phyloP scores from a whole-genome alignment of 305 asterid species.

The Euphrasia arctica region DNA sequence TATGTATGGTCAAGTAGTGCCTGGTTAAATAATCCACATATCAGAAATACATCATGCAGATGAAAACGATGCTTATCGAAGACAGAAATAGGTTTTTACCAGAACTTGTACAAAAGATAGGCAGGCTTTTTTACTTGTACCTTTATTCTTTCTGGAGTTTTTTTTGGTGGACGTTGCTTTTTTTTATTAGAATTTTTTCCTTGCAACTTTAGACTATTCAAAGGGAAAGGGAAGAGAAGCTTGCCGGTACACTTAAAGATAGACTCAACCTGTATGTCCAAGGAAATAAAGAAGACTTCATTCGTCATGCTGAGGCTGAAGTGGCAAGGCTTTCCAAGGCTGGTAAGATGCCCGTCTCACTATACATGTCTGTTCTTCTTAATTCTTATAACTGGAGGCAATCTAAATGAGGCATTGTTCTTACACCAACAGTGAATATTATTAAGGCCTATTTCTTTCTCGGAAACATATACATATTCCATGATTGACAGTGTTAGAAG shows the following conservation, averaged over 20 bases:
- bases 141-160: constrained; percentile 15
- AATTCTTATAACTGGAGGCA: constrained; percentile 19
- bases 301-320: constrained; percentile 76
- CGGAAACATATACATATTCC: background rate
- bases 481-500: background rate
- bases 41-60: background rate
- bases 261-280: constrained; percentile 81
- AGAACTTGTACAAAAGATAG: constrained; percentile 12
- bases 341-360: constrained; percentile 40
- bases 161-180: constrained; percentile 1
- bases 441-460: background rate
- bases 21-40: background rate
- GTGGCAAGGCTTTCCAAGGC: constrained; percentile 87
- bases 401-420: constrained; percentile 16
- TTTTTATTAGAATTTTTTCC: constrained; percentile 19
- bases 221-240: constrained; percentile 98
- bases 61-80: background rate
- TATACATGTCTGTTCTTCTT: constrained; percentile 7
- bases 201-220: constrained; percentile 63
- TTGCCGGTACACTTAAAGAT: constrained; percentile 70
- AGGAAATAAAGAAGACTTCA: constrained; percentile 87
- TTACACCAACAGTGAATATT: constrained; percentile 7
- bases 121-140: background rate
- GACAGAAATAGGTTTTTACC: background rate
- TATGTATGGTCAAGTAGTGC: background rate